Evolutionary conservation across 2,329 filamentous ascomycete species (phyloP).

Genomic region (Pseudogymnoascus sp.): DNA sequence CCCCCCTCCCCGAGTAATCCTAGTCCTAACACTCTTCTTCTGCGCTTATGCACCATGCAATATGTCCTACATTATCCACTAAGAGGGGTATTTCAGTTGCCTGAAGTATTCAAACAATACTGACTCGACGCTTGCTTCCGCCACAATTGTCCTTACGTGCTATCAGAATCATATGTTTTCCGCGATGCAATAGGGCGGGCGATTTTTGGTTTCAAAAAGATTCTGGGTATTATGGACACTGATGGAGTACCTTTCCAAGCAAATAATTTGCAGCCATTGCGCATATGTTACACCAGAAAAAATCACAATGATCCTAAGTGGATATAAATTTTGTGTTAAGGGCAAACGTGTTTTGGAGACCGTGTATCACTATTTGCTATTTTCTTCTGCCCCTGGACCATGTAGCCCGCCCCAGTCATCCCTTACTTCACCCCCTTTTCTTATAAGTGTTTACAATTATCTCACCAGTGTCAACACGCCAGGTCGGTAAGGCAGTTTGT

Average conservation of each 20-base stretch:
- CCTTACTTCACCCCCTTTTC: background rate
- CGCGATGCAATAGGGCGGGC: background rate
- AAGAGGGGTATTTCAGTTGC: background rate
- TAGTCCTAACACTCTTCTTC: background rate
- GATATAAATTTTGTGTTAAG: background rate
- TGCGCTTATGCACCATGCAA: background rate
- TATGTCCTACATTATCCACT: background rate
- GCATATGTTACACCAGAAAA: background rate
- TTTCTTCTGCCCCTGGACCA: background rate
- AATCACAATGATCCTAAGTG: background rate
- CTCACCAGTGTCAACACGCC: constrained; percentile 19
- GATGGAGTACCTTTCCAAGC: no score
- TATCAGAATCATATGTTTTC: background rate
- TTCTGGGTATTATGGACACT: background rate
- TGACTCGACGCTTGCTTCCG: background rate
- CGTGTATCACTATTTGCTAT: background rate
- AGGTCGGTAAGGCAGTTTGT: constrained; percentile 31
- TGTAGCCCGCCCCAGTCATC: background rate
- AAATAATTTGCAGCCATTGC: background rate
- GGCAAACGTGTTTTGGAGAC: background rate
- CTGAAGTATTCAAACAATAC: background rate
- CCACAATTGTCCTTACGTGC: background rate
- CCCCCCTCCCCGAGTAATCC: background rate
- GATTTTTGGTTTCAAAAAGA: background rate
- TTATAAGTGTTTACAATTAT: background rate